phyloP scores from a whole-genome alignment of 1,139 yeast genomes.

The Yamadazyma kanchanaburiensis region DNA sequence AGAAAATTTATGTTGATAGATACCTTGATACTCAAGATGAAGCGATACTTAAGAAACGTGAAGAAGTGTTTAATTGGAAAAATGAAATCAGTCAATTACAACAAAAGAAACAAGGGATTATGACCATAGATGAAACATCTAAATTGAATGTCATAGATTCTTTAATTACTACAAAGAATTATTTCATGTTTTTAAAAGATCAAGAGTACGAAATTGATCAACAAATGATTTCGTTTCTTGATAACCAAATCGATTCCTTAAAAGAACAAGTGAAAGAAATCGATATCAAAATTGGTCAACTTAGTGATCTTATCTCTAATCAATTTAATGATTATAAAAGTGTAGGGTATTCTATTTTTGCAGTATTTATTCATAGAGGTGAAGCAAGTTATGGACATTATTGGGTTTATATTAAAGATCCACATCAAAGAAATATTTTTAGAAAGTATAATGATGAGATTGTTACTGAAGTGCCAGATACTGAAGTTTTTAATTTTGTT shows the following conservation, averaged over 20 bases:
- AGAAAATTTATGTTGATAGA: slow-evolving; percentile 78
- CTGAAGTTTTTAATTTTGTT: slow-evolving; percentile 73
- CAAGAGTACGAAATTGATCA: slow-evolving; percentile 27
- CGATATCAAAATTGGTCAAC: slow-evolving; percentile 21
- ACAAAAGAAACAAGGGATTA: slow-evolving; percentile 37
- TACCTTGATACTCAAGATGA: slow-evolving; percentile 73
- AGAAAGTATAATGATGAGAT: slow-evolving; percentile 91
- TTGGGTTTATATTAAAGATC: slow-evolving; percentile 89
- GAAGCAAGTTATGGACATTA: slow-evolving; percentile 96
- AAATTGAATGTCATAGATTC: slow-evolving; percentile 48
- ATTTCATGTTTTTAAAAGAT: slow-evolving; percentile 37
- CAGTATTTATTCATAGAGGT: slow-evolving; percentile 92
- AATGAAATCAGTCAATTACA: slow-evolving; percentile 45
- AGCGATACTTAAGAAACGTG: slow-evolving; percentile 49
- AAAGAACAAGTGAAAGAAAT: slow-evolving; percentile 17
- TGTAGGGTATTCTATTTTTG: slow-evolving; percentile 79
- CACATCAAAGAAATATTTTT: slow-evolving; percentile 57
- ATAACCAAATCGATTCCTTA: slow-evolving; percentile 22
- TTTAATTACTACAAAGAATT: slow-evolving; percentile 52
- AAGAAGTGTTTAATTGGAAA: slow-evolving; percentile 66
- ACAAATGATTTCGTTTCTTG: slow-evolving; percentile 35
- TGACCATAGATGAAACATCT: slow-evolving; percentile 42
- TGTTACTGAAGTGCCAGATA: slow-evolving; percentile 72
- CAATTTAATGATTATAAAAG: slow-evolving; percentile 61
- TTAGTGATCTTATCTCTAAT: slow-evolving; percentile 44